Base-by-base conservation (phyloP, 768 basidiomycete species). In the Brasilioporus rufonigricans region DNA sequence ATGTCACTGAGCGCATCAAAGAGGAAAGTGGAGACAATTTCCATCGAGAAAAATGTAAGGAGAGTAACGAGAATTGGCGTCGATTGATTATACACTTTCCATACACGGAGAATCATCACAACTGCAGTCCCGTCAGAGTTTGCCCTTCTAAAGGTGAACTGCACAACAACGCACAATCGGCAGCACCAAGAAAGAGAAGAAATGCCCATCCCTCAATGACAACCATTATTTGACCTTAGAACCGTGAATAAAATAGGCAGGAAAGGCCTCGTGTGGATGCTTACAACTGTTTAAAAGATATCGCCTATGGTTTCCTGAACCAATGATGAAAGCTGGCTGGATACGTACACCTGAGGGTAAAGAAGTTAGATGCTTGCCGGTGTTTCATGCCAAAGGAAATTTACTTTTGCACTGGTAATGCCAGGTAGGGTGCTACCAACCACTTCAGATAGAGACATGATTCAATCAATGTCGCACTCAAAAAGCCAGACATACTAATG, bases 371-470 rank as follows among this genome's bases (percentile, higher is more conserved):
- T 2, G 11, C 7, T 13, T 7, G 10, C 31, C 16, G n/a, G 13
- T 29, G 14, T 11, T 19, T 29, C 3, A 4, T 0, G 21, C 19
- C 18, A 12, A 6, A 41, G 19, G 31, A 35, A 33, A 45, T 13
- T 26, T 57, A 59, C 58, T 44, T 46, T 36, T 27, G 32, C 32
- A 21, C 24, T 11, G 44, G 58, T 13, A 21, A 11, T n/a, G 19
- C 19, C 39, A 19, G 10, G n/a, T 19, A 59, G 5, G 19, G 52
- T 50, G 47, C 19, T 58, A 19, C 32, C 49, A 38, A 44, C 56
- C 6, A 36, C 56, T 59, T 21, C 19, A 12, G 5, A 39, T 2
- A 39, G 16, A n/a, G 11, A 0, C 23, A 26, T 43, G 8, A 13
- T 16, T 43, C 0, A 39, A 11, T 27, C 19, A 11, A 19, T 19